Evolutionary conservation across 257 asterid species (phyloP).

Genomic region (Ehretia macrophylla): DNA sequence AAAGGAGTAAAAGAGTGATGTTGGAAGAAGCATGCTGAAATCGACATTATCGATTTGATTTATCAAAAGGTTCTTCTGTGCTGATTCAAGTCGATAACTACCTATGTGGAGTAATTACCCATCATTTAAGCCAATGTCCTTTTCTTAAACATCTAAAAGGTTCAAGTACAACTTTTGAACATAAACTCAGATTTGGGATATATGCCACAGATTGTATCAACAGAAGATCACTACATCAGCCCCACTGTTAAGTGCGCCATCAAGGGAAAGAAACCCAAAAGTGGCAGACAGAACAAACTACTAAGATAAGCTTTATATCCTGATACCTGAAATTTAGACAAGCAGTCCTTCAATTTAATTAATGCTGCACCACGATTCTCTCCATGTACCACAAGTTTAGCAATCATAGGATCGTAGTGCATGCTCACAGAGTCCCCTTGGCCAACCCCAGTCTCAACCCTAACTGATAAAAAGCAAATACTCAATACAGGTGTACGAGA

Average conservation of each 20-base stretch:
- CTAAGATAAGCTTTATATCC: background rate
- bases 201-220: no score
- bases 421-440: conserved; percentile 95
- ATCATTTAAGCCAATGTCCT: no score
- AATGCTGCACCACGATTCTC: conserved; percentile 77
- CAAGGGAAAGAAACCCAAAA: conserved; percentile 2
- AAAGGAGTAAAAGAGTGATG: no score
- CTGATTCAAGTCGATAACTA: no score
- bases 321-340: conserved; percentile 82
- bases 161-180: no score
- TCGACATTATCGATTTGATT: no score
- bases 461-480: conserved; percentile 48
- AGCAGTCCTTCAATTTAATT: conserved; percentile 80
- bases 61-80: no score
- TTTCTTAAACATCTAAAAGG: no score
- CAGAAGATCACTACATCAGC: no score
- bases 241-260: background rate
- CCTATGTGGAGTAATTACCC: no score
- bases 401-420: conserved; percentile 99
- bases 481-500: background rate
- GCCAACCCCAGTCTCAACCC: conserved; percentile 98
- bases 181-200: no score
- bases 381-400: conserved; percentile 98
- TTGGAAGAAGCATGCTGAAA: no score
- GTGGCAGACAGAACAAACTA: conserved; percentile 4